Percentiles rank a stretch among this genome's conserved stretches.
Conservation (phyloP, 2,329 filamentous ascomycete genomes). For the Cladosporium sp. region DNA sequence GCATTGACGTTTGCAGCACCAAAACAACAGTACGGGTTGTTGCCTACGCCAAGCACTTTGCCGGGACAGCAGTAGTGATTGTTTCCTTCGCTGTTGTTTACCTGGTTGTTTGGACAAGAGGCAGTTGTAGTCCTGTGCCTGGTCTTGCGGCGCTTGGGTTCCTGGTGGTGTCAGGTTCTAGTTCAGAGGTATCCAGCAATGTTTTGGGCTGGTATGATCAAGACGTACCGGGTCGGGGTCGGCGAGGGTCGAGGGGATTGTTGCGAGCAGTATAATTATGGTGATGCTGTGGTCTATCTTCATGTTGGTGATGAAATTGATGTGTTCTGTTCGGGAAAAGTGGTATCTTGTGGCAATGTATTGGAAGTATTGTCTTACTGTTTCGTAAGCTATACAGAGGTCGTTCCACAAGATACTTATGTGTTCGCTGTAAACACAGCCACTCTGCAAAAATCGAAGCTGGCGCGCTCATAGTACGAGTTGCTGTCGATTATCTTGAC, state of each 20-base stretch:
- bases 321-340: not conserved
- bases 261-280: not conserved
- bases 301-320: not conserved
- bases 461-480: not conserved
- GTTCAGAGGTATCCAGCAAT: not conserved
- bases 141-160: not conserved
- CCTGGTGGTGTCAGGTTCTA: not conserved
- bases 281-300: not conserved
- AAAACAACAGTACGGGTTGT: conserved; percentile 10
- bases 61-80: conserved; percentile 8
- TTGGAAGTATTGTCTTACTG: not conserved
- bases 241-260: not conserved
- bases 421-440: not conserved
- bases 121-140: not conserved
- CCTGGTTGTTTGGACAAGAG: not conserved
- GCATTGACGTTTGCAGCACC: not conserved
- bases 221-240: not conserved
- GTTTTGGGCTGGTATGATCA: not conserved
- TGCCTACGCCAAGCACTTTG: not conserved
- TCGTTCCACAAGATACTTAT: not conserved
- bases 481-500: not conserved
- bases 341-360: not conserved
- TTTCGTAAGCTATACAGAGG: not conserved
- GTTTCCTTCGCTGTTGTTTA: not conserved
- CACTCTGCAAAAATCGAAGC: not conserved